phyloP scores from a whole-genome alignment of 2,329 filamentous ascomycete genomes.

The Diaporthe sp. region DNA sequence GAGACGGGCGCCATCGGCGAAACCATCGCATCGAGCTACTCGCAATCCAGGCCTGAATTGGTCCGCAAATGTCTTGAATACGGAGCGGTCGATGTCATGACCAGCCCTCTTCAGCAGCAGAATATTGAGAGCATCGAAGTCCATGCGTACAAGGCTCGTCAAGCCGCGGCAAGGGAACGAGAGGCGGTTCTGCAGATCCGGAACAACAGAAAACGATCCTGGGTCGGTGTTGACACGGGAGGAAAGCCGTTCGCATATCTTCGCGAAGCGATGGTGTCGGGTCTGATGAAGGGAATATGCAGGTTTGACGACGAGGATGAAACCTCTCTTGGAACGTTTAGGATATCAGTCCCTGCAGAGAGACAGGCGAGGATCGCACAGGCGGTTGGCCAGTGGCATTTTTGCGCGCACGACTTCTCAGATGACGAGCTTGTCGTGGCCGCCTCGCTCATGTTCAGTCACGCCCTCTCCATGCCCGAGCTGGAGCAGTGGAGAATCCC shows the following conservation, averaged over 20 bases:
- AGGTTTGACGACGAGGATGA: slow-evolving; percentile 72
- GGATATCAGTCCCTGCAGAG: slow-evolving; percentile 74
- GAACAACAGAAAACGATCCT: slow-evolving; percentile 85
- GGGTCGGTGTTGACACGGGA: slow-evolving; percentile 85
- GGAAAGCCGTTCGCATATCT: slow-evolving; percentile 90
- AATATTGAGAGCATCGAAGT: slow-evolving; percentile 82
- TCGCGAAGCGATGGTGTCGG: slow-evolving; percentile 92
- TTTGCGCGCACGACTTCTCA: slow-evolving; percentile 88
- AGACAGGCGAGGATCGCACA: slow-evolving; percentile 75
- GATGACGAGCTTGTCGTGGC: slow-evolving; percentile 92
- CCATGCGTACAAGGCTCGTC: slow-evolving; percentile 86
- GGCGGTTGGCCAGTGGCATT: slow-evolving; percentile 84
- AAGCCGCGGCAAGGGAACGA: slow-evolving; percentile 80
- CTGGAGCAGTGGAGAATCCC: slow-evolving; percentile 84
- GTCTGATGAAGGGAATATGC: slow-evolving; percentile 90
- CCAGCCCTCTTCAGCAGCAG: slow-evolving; percentile 80
- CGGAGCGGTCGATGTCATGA: slow-evolving; percentile 88
- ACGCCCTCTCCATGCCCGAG: slow-evolving; percentile 85
- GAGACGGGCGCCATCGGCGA: slow-evolving; percentile 24
- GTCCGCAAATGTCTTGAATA: slow-evolving; percentile 80
- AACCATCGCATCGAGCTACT: slow-evolving; percentile 17
- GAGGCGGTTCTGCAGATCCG: slow-evolving; percentile 78
- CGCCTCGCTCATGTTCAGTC: slow-evolving; percentile 89
- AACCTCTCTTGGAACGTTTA: slow-evolving; percentile 44
- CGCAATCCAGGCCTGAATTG: slow-evolving; percentile 31